These are phyloP conservation scores for Talaromyces islandicus DNA, from an alignment of 2,329 filamentous ascomycete species.

Conservation along the genomic window DNA sequence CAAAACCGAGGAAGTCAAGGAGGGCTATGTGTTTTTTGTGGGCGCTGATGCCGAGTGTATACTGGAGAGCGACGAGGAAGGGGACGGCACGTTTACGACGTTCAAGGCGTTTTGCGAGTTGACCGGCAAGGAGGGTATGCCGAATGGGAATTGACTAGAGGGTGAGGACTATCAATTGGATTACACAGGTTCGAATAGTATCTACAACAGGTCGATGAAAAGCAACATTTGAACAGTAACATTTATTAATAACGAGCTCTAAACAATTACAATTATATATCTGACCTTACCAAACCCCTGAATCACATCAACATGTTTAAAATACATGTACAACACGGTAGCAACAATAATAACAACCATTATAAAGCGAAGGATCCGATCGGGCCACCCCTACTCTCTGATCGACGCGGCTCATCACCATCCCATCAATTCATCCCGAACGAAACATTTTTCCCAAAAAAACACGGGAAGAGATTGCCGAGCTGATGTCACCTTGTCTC, in stretches of 20 bases:
- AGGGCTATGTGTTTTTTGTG: constrained; percentile 75
- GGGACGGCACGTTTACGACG: constrained; percentile 68
- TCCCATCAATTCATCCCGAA: no score
- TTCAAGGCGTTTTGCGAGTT: constrained; percentile 96
- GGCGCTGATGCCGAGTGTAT: constrained; percentile 81
- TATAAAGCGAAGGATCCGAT: neutral
- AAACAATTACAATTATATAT: no score
- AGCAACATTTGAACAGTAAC: no score
- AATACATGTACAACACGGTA: no score
- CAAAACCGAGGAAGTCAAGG: constrained; percentile 67
- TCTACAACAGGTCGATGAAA: neutral
- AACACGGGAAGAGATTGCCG: neutral
- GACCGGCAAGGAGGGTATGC: constrained; percentile 42
- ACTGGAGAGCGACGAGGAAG: constrained; percentile 61
- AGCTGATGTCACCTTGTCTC: neutral
- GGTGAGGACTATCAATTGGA: neutral
- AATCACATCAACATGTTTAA: no score
- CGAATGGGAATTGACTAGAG: constrained; percentile 26
- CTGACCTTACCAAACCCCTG: no score
- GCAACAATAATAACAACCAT: no score
- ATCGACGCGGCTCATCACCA: neutral
- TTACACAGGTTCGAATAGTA: no score
- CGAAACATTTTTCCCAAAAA: neutral
- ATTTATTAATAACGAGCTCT: no score
- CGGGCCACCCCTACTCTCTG: neutral